phyloP scores from a whole-genome alignment of 176 grass and related monocot genomes.

The Triticum monococcum region DNA sequence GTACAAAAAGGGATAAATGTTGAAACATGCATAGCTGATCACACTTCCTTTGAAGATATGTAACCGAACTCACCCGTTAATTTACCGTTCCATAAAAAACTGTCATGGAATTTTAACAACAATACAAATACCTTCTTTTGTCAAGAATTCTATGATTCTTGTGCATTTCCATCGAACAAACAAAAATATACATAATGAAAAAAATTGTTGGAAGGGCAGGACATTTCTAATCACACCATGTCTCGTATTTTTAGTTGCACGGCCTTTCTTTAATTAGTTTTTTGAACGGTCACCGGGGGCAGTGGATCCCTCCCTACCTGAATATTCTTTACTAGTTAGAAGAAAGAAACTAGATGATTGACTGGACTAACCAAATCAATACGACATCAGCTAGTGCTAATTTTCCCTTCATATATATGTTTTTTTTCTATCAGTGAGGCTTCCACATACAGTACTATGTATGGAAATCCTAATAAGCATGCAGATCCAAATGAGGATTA shows the following conservation, averaged over 20 bases:
- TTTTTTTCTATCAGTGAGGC: not conserved
- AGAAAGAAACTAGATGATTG: not conserved
- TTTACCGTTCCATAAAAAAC: not conserved
- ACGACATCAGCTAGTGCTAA: not conserved
- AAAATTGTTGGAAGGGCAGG: not conserved
- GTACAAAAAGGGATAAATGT: slow-evolving; percentile 7
- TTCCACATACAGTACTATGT: not conserved
- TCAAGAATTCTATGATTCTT: not conserved
- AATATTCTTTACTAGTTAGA: not conserved
- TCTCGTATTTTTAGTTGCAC: not conserved
- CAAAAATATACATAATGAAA: not conserved
- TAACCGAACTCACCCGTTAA: not conserved
- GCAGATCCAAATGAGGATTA: not conserved
- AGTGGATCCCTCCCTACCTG: no score
- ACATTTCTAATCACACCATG: not conserved
- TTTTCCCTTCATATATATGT: not conserved
- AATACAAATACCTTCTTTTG: not conserved
- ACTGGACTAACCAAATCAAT: not conserved
- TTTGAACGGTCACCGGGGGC: no score
- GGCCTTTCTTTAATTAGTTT: not conserved
- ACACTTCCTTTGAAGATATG: not conserved
- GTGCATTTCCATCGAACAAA: not conserved
- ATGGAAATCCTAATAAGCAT: not conserved
- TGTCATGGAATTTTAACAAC: not conserved
- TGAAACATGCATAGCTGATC: not conserved